Base-by-base conservation (phyloP, 1,284 basidiomycete species). In the Paramarasmius palmivorus region DNA sequence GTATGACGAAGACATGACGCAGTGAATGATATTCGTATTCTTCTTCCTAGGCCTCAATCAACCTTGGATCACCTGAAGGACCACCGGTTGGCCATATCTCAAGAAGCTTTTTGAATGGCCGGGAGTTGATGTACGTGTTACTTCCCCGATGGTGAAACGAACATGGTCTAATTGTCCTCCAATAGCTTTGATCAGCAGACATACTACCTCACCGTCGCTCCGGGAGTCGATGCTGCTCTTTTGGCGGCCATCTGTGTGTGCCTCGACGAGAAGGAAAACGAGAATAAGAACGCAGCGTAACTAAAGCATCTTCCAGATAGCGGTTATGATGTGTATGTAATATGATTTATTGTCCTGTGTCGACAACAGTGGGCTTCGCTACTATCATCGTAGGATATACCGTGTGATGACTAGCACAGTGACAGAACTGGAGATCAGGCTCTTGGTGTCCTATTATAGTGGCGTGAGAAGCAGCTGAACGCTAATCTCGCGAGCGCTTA, bases 211-310 rank as follows among this genome's bases (percentile, higher is more conserved):
- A 53, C 41, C 8, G 50, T 56, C 22, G 54, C 54, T 35, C 54
- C 54, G 7, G 50, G 50, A 15, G 50, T 56, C 7, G 54, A 56
- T 49, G 38, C 50, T 3, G 45, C 50, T 23, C 41, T 56, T 1
- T 26, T 57, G 36, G 56, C 49, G 14, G 52, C 52, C n/a, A 41
- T 57, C 29, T 57, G 56, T 49, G 53, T 57, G 10, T 50, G 48
- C 38, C 41, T 57, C 35, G 56, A 57, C 41, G 56, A 57, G 53
- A 57, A 53, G 34, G 56, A 54, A 49, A 57, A 57, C 36, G 56
- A 57, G 36, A 54, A 57, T 23, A 26, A 50, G 25, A 23, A 50
- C 29, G 29, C 12, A 32, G 12, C 7, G 29, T 12, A 32, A 32
- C 29, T 32, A 32, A 12, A 32, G 6, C 29, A 32, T 32, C 12